Conservation (phyloP, 495 filamentous ascomycete species). For the Penicillium desertorum region DNA sequence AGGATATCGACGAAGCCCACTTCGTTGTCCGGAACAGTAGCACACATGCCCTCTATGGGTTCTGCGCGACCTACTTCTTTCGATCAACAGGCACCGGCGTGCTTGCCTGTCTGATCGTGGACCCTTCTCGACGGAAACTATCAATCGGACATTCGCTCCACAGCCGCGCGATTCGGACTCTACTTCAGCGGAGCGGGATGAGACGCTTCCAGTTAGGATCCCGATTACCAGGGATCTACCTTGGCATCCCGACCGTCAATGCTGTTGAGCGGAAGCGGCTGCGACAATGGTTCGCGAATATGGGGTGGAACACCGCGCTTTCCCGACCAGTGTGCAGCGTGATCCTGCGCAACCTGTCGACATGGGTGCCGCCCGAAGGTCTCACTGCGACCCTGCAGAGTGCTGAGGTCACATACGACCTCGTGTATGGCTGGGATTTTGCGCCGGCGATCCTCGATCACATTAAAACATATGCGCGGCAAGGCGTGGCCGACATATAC, state of each 20-base stretch:
- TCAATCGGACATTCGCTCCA: slow-evolving; percentile 85
- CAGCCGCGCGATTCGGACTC: slow-evolving; percentile 70
- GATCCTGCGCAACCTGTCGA: slow-evolving; percentile 61
- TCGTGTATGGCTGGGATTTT: slow-evolving; percentile 78
- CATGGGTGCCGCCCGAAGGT: slow-evolving; percentile 73
- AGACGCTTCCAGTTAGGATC: slow-evolving; percentile 77
- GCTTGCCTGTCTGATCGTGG: slow-evolving; percentile 81
- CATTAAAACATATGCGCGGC: slow-evolving; percentile 69
- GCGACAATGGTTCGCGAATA: slow-evolving; percentile 64
- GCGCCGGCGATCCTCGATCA: slow-evolving; percentile 73
- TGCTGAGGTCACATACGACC: slow-evolving; percentile 59
- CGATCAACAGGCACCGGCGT: slow-evolving; percentile 66
- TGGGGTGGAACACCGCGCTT: slow-evolving; percentile 66
- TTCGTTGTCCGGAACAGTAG: slow-evolving; percentile 90
- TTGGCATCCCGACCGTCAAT: slow-evolving; percentile 68
- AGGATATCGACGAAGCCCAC: slow-evolving; percentile 71
- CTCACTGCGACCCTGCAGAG: slow-evolving; percentile 68
- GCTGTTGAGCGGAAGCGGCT: slow-evolving; percentile 59
- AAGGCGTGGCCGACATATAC: slow-evolving; percentile 83
- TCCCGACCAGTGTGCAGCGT: slow-evolving; percentile 66
- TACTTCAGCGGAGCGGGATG: slow-evolving; percentile 66
- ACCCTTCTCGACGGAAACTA: slow-evolving; percentile 76
- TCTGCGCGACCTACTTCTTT: slow-evolving; percentile 82
- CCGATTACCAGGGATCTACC: slow-evolving; percentile 73
- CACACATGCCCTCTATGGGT: slow-evolving; percentile 83